Base-by-base conservation (phyloP, 768 basidiomycete species). In the Amylocystis lapponica region DNA sequence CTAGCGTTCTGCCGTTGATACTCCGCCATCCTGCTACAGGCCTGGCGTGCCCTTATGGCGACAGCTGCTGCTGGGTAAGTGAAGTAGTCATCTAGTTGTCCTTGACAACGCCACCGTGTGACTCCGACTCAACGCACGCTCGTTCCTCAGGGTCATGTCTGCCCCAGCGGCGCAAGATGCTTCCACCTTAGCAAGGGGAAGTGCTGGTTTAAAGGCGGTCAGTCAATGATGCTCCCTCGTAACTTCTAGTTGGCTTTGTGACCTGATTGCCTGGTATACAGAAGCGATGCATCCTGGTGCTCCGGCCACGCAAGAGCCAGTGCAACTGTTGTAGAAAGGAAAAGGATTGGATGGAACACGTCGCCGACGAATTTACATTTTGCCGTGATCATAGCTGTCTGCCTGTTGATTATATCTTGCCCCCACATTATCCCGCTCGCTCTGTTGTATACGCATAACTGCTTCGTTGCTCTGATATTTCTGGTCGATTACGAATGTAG, bases 171-270 rank as follows among this genome's bases (percentile, higher is more conserved):
- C 23, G 45, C 61, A 9, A 56, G 56, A 20, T 66, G 62, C 49
- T 76, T 74, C 56, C 83, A 84, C 60, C 65, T 83, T 23, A 78
- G 75, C 64, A 86, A 83, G 57, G 86, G 86, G 32, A 88, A 83
- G 64, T 90, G 87, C 58, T 88, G 87, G 85, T 90, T 90, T 64
- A 88, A 89, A 74, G 86, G 82, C 52, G 63, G 74, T 75, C 44
- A 55, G 75, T 64, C 8, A 23, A n/a, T 9, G 5, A 22, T 9
- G 14, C 12, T 37, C 21, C 32, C 32, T 22, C n/a, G 20, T 17
- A 7, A 21, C n/a, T 37, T 13, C 5, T 42, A 25, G 19, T 34
- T 14, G 14, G 8, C 22, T 22, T 11, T 9, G 21, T 38, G 37
- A 35, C 43, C 14, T 16, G 13, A 10, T 5, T 21, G 5, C 16